Evolutionary conservation across 345 rosid species (phyloP), one percentile per base, ranked within the genome.

Genomic region (Aurinia saxatilis): DNA sequence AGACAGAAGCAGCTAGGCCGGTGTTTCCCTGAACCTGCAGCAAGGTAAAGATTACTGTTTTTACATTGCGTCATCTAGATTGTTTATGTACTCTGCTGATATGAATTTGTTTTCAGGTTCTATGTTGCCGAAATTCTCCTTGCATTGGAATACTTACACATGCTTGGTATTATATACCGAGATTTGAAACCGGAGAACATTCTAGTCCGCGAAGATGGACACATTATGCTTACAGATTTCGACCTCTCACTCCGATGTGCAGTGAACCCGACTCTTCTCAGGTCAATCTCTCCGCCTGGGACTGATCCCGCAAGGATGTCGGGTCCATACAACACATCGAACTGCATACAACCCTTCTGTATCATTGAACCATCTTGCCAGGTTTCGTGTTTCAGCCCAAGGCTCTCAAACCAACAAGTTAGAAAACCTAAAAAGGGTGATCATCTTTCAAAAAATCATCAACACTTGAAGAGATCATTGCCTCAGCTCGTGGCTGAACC

Each of bases 401-500:
- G 86, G 75, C 75, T 90, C 62, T 75, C 93, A 55, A 66, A 82
- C 56, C 63, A 79, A 30, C 84, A 84, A 80, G 63, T 79, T 38
- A 73, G 84, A 71, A 87, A 85, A 71, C 48, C 67, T 5, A 90
- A 87, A 66, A 81, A 62, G 49, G 50, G 57, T 2, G 96, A 87
- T 42, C 69, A 85, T 46, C 68, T 50, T 21, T 57, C 65, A 14
- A 59, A 60, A 55, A 7, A 35, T 3, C 60, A 71, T 75, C 74
- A 9, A 46, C 75, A 70, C 34, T 79, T 74, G 18, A 37, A 71
- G 49, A 77, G 82, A 76, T 82, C 85, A 25, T 67, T 92, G 73
- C 98, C 95, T 50, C 95, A 85, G 75, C 98, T 92, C 16, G 91
- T 92, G 77, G 98, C 95, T 11, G 98, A 92, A 77, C 98, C 98